Evolutionary conservation across 1,139 yeast species (phyloP), one percentile per base, ranked within the genome.

Genomic region (Candida tetrigidarum): DNA sequence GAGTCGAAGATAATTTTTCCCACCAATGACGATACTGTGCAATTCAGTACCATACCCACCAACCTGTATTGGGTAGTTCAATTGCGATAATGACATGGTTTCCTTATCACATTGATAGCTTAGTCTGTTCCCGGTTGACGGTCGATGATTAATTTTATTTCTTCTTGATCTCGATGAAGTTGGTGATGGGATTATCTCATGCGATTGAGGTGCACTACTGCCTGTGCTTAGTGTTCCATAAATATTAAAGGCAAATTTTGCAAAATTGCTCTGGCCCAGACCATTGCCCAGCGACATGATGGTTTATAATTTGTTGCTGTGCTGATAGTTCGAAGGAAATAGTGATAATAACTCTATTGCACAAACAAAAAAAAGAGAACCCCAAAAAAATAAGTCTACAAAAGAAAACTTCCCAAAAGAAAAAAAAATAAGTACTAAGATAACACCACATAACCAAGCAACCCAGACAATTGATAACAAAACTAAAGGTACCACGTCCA

Each of bases 1-100:
- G 6, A 82, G 53, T 51, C 78, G 81, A 41, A 83, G 63, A 49
- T 76, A 70, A 53, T 81, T 81, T 50, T 82, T 77, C 1, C 88
- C 86, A 2, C 86, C 86, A 8, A 82, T 63, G 0, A 80, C 80
- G 15, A 80, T 76, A 48, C 76, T 70, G 30, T 53, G 54, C 26
- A 50, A 49, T 16, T 53, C 56, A 25, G 51, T 43, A 14, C 39
- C 35, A 33, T 43, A 39, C 9, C 44, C 38, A 12, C 41, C 42
- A 22, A 42, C 41, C 11, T 41, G 46, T 23, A 54, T 44, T 11
- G 53, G 54, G 25, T 51, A 48, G 37, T 62, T 58, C 39, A 66
- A 50, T 45, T 63, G 67, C 3, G 69, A 60, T 16, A 67, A 49
- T 27, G 67, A 56, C 29, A 59, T 55, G 3, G 64, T 62, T 41